A percentile compares a stretch with the other conserved stretches of the same genome.
Evolutionary conservation across 1,139 yeast genomes (phyloP).

Genomic region (Saccharomyces hybrid): DNA sequence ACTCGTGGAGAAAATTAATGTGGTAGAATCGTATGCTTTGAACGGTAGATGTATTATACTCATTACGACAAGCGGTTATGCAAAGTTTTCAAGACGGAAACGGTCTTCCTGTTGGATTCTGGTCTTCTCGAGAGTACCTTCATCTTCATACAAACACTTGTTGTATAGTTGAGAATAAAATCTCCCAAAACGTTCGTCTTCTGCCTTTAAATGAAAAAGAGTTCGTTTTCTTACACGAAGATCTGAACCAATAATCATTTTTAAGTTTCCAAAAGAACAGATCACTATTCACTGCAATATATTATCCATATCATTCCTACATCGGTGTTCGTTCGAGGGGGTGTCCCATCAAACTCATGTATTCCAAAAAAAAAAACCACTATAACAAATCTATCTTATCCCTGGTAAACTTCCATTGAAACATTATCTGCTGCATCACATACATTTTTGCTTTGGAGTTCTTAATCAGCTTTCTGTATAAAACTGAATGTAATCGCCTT

Average conservation of each 20-base stretch:
- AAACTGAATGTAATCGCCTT: background rate
- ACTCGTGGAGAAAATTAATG: background rate
- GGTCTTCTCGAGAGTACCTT: background rate
- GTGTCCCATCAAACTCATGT: background rate
- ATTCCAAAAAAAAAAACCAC: background rate
- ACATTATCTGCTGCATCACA: background rate
- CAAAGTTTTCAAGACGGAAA: background rate
- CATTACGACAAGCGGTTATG: background rate
- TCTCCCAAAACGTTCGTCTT: background rate
- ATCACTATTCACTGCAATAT: background rate
- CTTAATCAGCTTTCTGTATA: background rate
- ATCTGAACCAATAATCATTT: background rate
- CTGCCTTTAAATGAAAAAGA: background rate
- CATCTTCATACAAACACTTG: background rate
- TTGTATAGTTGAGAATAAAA: background rate
- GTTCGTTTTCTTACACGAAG: background rate
- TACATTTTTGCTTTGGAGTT: conserved; percentile 1
- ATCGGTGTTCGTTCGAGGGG: background rate
- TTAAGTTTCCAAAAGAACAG: background rate
- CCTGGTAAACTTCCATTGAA: background rate
- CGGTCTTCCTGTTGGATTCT: background rate
- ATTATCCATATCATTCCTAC: background rate
- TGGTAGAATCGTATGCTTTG: background rate
- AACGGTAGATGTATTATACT: background rate
- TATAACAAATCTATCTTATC: background rate